Evolutionary conservation across 2,329 filamentous ascomycete genomes (phyloP).

Genomic region (Aspergillus aculeatinus): DNA sequence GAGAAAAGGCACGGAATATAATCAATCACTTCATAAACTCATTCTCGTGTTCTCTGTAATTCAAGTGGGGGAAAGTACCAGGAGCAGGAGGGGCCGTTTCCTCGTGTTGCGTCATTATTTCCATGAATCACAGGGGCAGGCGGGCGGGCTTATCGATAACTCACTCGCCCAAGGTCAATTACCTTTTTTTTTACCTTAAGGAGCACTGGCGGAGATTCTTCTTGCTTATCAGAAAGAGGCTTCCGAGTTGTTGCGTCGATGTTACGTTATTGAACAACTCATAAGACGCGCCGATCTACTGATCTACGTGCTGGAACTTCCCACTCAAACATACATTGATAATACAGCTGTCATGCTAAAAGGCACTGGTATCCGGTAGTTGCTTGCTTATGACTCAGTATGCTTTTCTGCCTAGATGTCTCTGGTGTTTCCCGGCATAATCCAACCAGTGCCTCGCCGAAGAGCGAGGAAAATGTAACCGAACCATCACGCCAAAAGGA

Average conservation of each 20-base stretch:
- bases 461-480: constrained; percentile 28
- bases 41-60: not conserved
- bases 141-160: no score
- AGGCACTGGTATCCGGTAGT: constrained; percentile 17
- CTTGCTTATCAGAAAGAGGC: no score
- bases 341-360: constrained; percentile 15
- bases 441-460: constrained; percentile 17
- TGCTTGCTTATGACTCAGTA: constrained; percentile 14
- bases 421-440: constrained; percentile 25
- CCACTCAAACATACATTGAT: constrained; percentile 11
- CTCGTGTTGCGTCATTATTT: not conserved
- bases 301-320: not conserved
- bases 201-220: no score
- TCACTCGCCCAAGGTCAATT: no score
- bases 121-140: not conserved
- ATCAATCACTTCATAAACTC: no score
- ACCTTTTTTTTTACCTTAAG: no score
- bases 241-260: no score
- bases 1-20: no score
- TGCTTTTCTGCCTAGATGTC: constrained; percentile 21
- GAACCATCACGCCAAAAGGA: constrained; percentile 37
- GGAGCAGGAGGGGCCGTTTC: not conserved
- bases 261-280: no score
- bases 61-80: not conserved
- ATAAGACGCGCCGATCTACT: not conserved